A percentile compares a stretch with the other conserved stretches of the same genome.
Evolutionary conservation across 2,329 filamentous ascomycete species (phyloP).

Genomic region (Aureobasidium namibiae): DNA sequence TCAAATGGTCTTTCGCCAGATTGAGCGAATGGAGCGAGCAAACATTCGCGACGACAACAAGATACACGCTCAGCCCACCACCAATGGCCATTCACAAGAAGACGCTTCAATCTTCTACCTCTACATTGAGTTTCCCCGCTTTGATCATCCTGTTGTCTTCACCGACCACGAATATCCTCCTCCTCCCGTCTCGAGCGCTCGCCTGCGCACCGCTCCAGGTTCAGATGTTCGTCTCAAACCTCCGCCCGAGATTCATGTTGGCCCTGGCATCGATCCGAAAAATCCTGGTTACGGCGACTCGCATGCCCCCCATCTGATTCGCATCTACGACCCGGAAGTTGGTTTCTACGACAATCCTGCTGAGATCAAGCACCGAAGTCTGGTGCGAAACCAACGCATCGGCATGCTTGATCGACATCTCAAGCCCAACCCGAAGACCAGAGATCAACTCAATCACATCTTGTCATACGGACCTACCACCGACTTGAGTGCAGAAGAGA

Average conservation of each 20-base stretch:
- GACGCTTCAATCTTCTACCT: slow-evolving; percentile 65
- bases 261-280: slow-evolving; percentile 69
- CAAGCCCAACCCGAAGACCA: slow-evolving; percentile 90
- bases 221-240: slow-evolving; percentile 67
- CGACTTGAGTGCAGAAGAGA: slow-evolving; percentile 78
- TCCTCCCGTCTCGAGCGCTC: slow-evolving; percentile 69
- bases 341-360: slow-evolving; percentile 85
- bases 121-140: slow-evolving; percentile 85
- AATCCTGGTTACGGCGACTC: slow-evolving; percentile 37
- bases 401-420: slow-evolving; percentile 91
- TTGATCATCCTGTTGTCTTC: slow-evolving; percentile 93
- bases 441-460: slow-evolving; percentile 85
- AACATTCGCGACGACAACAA: slow-evolving; percentile 29
- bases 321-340: slow-evolving; percentile 89
- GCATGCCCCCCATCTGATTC: slow-evolving; percentile 57
- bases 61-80: slow-evolving; percentile 11
- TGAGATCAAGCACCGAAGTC: slow-evolving; percentile 84
- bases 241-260: slow-evolving; percentile 79
- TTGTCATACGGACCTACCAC: slow-evolving; percentile 91
- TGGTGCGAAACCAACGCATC: slow-evolving; percentile 87
- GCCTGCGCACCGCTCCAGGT: slow-evolving; percentile 43
- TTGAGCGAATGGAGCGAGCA: slow-evolving; percentile 57
- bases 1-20: slow-evolving; percentile 81
- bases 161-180: slow-evolving; percentile 87
- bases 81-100: slow-evolving; percentile 33